These are phyloP conservation scores for Scenedesmus sp. DNA, from an alignment of 163 green algal species.

Conservation along the genomic window DNA sequence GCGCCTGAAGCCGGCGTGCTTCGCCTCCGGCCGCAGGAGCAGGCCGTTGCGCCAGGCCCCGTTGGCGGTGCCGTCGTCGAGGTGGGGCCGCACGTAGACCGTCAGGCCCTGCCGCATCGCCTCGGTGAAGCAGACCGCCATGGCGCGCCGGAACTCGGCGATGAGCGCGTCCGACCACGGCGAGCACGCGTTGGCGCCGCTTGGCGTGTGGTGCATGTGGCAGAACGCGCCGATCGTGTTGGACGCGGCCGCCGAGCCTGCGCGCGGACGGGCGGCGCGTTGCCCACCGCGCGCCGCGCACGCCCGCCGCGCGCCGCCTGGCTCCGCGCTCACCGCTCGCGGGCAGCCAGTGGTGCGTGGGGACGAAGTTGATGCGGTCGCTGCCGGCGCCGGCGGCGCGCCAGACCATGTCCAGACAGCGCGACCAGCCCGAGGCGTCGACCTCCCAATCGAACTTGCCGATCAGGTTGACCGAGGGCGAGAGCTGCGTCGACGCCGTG, in stretches of 20 bases:
- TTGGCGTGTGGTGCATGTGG: slow-evolving; percentile 30
- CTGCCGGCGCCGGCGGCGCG: slow-evolving; percentile 14
- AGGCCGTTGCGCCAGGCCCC: slow-evolving; percentile 45
- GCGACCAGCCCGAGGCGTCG: slow-evolving; percentile 28
- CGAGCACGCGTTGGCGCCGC: slow-evolving; percentile 11
- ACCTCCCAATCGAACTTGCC: slow-evolving; percentile 48
- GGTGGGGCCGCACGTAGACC: slow-evolving; percentile 35
- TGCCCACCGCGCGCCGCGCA: too few relatives aligned
- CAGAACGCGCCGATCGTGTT: slow-evolving; percentile 26
- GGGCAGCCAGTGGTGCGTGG: slow-evolving; percentile 46
- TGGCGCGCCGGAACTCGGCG: slow-evolving; percentile 23
- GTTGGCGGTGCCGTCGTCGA: slow-evolving; percentile 39
- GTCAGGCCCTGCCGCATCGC: slow-evolving; percentile 39
- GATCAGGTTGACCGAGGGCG: too few relatives aligned
- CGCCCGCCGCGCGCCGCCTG: too few relatives aligned
- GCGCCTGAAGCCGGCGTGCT: slow-evolving; percentile 21
- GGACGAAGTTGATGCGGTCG: slow-evolving; percentile 40
- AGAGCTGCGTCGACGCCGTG: too few relatives aligned
- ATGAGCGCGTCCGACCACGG: slow-evolving; percentile 19
- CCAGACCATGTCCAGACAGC: slow-evolving; percentile 45
- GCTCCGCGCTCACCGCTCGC: not conserved
- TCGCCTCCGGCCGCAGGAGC: slow-evolving; percentile 20
- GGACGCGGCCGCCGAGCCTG: not conserved
- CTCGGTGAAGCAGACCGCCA: slow-evolving; percentile 44
- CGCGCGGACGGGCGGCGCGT: too few relatives aligned